Evolutionary conservation across 2,329 filamentous ascomycete species (phyloP).

Genomic region (Cladophialophora exuberans): DNA sequence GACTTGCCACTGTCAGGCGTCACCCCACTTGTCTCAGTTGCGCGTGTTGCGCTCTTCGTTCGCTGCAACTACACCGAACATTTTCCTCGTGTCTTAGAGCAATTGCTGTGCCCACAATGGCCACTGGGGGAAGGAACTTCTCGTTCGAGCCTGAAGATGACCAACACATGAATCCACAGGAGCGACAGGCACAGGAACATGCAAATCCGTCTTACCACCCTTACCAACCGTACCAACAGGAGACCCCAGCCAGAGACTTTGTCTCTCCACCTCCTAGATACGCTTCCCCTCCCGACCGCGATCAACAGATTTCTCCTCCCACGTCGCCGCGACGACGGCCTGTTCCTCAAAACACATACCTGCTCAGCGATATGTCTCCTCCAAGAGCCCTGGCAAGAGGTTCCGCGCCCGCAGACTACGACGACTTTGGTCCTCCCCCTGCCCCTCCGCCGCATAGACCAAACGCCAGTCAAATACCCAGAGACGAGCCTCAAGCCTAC

Average conservation of each 20-base stretch:
- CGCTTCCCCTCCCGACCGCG: slow-evolving; percentile 23
- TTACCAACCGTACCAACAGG: slow-evolving; percentile 22
- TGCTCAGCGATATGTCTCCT: slow-evolving; percentile 20
- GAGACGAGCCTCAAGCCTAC: slow-evolving; percentile 23
- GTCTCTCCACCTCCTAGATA: slow-evolving; percentile 35
- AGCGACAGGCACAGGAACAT: slow-evolving; percentile 14
- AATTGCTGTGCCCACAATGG: slow-evolving; percentile 25
- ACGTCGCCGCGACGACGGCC: slow-evolving; percentile 22
- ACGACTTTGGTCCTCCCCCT: slow-evolving; percentile 16
- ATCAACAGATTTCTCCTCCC: slow-evolving; percentile 22
- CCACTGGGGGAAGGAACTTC: slow-evolving; percentile 28
- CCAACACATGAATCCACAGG: slow-evolving; percentile 11
- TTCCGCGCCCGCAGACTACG: slow-evolving; percentile 10
- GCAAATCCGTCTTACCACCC: slow-evolving; percentile 17
- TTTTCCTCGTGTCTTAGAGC: neutral
- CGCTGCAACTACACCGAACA: too few species aligned
- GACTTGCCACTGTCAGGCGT: too few species aligned
- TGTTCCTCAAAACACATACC: slow-evolving; percentile 22
- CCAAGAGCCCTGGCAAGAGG: slow-evolving; percentile 21
- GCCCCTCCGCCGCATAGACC: slow-evolving; percentile 38
- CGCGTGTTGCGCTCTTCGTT: too few species aligned
- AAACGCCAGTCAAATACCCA: slow-evolving; percentile 34
- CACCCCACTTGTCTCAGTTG: too few species aligned
- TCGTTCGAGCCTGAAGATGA: slow-evolving; percentile 36
- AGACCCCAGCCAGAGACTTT: slow-evolving; percentile 30